phyloP scores from a whole-genome alignment of 1,284 basidiomycete genomes.

The Cryptococcus sp. region DNA sequence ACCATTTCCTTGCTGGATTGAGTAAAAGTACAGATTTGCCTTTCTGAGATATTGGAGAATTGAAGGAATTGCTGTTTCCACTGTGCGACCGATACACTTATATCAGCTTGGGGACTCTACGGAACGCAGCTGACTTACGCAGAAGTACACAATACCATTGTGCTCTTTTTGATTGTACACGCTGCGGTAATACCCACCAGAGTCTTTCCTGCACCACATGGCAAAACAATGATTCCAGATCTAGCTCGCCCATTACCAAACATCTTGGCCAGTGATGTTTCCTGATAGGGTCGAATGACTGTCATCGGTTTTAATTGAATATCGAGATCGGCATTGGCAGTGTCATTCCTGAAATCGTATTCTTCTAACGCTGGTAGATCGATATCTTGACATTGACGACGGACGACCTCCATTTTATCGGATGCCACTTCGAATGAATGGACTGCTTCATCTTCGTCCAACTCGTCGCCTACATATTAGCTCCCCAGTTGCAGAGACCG shows the following conservation, averaged over 20 bases:
- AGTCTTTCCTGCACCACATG: constrained; percentile 98
- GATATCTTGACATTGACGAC: constrained; percentile 87
- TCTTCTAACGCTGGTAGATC: constrained; percentile 96
- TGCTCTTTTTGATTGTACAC: constrained; percentile 98
- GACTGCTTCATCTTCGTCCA: constrained; percentile 93
- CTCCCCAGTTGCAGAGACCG: neutral
- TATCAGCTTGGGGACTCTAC: neutral
- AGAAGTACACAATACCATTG: constrained; percentile 94
- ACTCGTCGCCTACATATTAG: constrained; percentile 64
- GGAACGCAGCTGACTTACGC: constrained; percentile 58
- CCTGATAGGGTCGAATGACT: constrained; percentile 93
- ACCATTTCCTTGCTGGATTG: constrained; percentile 95
- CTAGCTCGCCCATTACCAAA: constrained; percentile 96
- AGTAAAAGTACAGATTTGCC: constrained; percentile 92
- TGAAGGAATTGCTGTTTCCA: constrained; percentile 96
- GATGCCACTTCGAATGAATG: constrained; percentile 93
- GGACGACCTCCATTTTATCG: constrained; percentile 86
- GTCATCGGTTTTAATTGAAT: constrained; percentile 96
- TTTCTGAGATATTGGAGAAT: constrained; percentile 94
- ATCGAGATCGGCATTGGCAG: constrained; percentile 86
- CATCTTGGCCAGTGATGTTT: constrained; percentile 96
- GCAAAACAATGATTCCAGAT: constrained; percentile 96
- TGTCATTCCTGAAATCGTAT: constrained; percentile 96
- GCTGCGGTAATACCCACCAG: constrained; percentile 98
- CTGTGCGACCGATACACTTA: constrained; percentile 94